These are phyloP conservation scores for Baudoinia panamericana DNA, from an alignment of 495 filamentous ascomycete species.

Conservation along the genomic window DNA sequence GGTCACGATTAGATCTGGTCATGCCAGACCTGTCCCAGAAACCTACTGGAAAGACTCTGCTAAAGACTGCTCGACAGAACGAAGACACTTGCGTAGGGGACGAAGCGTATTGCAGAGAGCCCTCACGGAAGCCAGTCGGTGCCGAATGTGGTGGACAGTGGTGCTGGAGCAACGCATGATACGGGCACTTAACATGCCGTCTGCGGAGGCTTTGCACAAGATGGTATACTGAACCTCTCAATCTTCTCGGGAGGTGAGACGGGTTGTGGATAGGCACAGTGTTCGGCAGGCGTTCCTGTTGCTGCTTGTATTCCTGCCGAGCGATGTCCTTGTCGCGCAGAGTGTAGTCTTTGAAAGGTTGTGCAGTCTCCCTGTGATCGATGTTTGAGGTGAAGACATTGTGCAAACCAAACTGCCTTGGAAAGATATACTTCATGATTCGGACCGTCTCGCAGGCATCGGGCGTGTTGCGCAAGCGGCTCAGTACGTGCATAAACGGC, in stretches of 20 bases:
- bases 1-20: conserved; percentile 43
- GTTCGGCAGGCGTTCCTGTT: conserved; percentile 3
- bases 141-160: conserved; percentile 50
- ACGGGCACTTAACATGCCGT: conserved; percentile 61
- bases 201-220: conserved; percentile 57
- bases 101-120: conserved; percentile 36
- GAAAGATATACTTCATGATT: conserved; percentile 87
- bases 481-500: conserved; percentile 71
- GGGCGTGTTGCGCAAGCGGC: conserved; percentile 46
- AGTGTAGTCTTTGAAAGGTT: conserved; percentile 69
- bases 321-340: conserved; percentile 72
- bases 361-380: conserved; percentile 48
- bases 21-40: conserved; percentile 55
- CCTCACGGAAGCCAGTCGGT: neutral
- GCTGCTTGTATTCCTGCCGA: conserved; percentile 15
- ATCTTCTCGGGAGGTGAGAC: conserved; percentile 51
- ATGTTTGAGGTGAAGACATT: conserved; percentile 73
- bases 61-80: conserved; percentile 69
- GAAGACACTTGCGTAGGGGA: conserved; percentile 62
- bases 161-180: conserved; percentile 58
- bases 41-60: conserved; percentile 56
- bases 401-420: conserved; percentile 74
- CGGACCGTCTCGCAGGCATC: conserved; percentile 48
- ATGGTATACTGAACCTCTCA: conserved; percentile 46
- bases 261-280: conserved; percentile 18